These are phyloP conservation scores for Calonectria pseudoreteaudii DNA, from an alignment of 2,329 filamentous ascomycete species.

Conservation along the genomic window DNA sequence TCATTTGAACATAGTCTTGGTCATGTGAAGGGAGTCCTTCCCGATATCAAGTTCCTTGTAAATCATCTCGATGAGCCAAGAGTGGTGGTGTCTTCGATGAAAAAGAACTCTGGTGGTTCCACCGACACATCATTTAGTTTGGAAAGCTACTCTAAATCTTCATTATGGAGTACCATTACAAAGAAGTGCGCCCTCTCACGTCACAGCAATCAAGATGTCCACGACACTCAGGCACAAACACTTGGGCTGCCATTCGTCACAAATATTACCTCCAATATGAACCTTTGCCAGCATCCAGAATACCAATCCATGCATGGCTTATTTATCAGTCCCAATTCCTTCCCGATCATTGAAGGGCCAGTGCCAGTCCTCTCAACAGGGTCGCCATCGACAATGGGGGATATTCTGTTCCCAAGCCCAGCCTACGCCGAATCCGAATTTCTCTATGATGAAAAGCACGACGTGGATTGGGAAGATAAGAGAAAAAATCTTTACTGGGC, in stretches of 20 bases:
- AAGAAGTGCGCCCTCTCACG: slow-evolving; percentile 38
- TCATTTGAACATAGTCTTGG: slow-evolving; percentile 48
- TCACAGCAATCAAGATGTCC: not conserved
- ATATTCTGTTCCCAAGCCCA: slow-evolving; percentile 64
- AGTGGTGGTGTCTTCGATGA: slow-evolving; percentile 47
- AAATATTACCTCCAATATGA: slow-evolving; percentile 39
- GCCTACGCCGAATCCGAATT: slow-evolving; percentile 59
- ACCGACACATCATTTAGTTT: slow-evolving; percentile 28
- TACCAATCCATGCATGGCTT: slow-evolving; percentile 59
- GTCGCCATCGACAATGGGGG: slow-evolving; percentile 59
- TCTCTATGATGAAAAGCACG: slow-evolving; percentile 53
- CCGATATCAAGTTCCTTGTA: slow-evolving; percentile 56
- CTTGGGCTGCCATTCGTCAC: slow-evolving; percentile 53
- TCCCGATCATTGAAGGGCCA: slow-evolving; percentile 52
- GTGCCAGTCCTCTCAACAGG: slow-evolving; percentile 62
- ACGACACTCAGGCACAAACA: slow-evolving; percentile 20
- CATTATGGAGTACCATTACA: slow-evolving; percentile 49
- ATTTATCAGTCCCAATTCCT: slow-evolving; percentile 55
- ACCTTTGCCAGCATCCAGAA: slow-evolving; percentile 60
- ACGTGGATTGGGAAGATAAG: slow-evolving; percentile 63
- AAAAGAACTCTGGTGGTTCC: not conserved
- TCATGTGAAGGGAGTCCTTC: slow-evolving; percentile 41
- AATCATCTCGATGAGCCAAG: slow-evolving; percentile 63
- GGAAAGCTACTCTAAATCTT: slow-evolving; percentile 42
- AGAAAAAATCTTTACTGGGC: slow-evolving; percentile 66